phyloP scores from a whole-genome alignment of 139 green algal genomes.

The Mesotaenium endlicherianum region DNA sequence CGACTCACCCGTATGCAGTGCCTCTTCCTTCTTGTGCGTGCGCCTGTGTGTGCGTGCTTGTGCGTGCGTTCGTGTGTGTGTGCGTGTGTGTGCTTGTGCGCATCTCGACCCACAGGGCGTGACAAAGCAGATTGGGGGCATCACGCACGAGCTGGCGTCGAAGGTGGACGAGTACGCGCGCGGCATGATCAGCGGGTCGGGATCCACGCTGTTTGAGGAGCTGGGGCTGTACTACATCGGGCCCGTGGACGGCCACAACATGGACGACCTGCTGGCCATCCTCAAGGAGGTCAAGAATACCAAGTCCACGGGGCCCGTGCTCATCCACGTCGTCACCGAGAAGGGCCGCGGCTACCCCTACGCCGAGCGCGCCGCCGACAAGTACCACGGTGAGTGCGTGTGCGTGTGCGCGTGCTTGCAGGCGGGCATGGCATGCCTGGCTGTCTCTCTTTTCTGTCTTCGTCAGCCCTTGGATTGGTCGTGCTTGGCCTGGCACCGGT shows the following conservation, averaged over 20 bases:
- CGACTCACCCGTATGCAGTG: too few relatives aligned
- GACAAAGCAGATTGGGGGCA: conserved; percentile 92
- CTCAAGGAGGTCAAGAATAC: conserved; percentile 85
- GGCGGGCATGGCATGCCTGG: too few relatives aligned
- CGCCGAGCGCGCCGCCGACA: conserved; percentile 86
- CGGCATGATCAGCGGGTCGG: conserved; percentile 93
- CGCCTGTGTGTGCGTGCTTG: too few relatives aligned
- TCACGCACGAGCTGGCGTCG: conserved; percentile 83
- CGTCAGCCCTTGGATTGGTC: too few relatives aligned
- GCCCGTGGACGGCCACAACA: conserved; percentile 94
- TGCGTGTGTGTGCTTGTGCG: too few relatives aligned
- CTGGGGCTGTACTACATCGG: conserved; percentile 99
- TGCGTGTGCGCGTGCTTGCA: too few relatives aligned
- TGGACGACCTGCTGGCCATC: conserved; percentile 64
- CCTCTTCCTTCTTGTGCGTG: too few relatives aligned
- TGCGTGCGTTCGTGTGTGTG: too few relatives aligned
- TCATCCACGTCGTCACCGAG: conserved; percentile 96
- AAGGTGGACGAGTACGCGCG: conserved; percentile 99
- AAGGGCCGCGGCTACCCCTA: conserved; percentile 92
- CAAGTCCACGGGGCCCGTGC: conserved; percentile 89
- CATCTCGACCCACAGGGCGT: too few relatives aligned
- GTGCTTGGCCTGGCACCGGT: too few relatives aligned
- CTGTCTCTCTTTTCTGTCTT: too few relatives aligned
- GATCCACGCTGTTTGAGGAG: conserved; percentile 97
- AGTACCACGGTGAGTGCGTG: conserved; percentile 77